Percentiles rank a stretch among this genome's conserved stretches.
Conservation (phyloP, 73 alveolate genomes). For the Durusdinium trenchii region DNA sequence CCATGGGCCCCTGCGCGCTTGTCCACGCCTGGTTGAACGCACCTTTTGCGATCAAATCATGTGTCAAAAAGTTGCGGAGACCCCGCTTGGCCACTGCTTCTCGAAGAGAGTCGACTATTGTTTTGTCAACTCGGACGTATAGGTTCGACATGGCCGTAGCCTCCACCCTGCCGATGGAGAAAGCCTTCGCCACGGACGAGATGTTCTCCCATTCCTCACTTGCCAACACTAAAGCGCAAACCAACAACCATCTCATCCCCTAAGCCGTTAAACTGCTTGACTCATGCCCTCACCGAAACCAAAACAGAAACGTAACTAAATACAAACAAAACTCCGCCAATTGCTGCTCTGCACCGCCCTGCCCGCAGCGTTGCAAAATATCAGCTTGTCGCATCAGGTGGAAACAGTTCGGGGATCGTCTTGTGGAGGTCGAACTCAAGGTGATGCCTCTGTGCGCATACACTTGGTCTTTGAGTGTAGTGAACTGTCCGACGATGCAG, state of each 20-base stretch:
- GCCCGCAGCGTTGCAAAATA: neutral
- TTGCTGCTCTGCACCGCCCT: neutral
- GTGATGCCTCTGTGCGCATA: neutral
- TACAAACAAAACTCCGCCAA: neutral
- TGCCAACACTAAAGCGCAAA: neutral
- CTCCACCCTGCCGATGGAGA: neutral
- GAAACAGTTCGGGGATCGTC: neutral
- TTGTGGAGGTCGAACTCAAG: neutral
- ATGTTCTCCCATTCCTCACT: neutral
- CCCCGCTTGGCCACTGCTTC: neutral
- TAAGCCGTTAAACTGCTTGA: neutral
- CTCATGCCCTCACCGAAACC: neutral
- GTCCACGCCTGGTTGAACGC: neutral
- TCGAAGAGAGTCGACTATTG: neutral
- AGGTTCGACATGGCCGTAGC: neutral
- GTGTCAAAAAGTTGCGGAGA: neutral
- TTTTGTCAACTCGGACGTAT: neutral
- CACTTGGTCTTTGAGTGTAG: conserved; percentile 28
- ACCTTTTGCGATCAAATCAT: neutral
- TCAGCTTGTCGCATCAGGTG: conserved; percentile 11
- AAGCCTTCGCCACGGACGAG: neutral
- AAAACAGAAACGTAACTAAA: neutral
- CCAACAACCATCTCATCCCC: neutral
- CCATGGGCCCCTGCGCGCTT: neutral
- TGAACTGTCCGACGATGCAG: neutral